Conservation (phyloP, 2,329 filamentous ascomycete genomes). For the Beauveria brongniartii region DNA sequence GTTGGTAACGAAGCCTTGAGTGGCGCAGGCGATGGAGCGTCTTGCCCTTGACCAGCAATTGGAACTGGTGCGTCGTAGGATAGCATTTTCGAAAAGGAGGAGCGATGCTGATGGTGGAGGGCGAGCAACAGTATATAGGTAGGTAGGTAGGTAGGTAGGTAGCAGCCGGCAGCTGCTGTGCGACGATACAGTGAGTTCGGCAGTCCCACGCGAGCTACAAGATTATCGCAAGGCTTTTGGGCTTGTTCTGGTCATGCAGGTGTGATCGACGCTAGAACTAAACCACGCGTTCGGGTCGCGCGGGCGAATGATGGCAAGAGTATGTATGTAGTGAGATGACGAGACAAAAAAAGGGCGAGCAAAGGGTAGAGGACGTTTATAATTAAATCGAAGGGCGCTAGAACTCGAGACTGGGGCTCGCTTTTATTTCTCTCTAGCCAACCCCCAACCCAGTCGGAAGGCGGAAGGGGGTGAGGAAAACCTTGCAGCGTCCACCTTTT, state of each 20-base stretch:
- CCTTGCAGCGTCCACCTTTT: background rate
- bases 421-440: background rate
- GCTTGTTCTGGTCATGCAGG: constrained; percentile 7
- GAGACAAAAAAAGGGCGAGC: constrained; percentile 12
- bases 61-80: constrained; percentile 41
- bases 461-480: constrained; percentile 5
- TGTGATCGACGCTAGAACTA: constrained; percentile 11
- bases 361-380: constrained; percentile 11
- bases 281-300: constrained; percentile 10
- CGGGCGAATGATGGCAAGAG: constrained; percentile 1
- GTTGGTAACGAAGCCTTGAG: constrained; percentile 20
- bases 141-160: background rate
- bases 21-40: constrained; percentile 21
- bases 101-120: background rate
- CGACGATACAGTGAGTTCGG: background rate
- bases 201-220: background rate
- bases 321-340: constrained; percentile 12
- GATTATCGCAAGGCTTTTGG: background rate
- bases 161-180: background rate
- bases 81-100: constrained; percentile 31
- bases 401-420: constrained; percentile 1
- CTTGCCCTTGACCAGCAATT: constrained; percentile 34
- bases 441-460: background rate
- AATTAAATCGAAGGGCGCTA: constrained; percentile 5
- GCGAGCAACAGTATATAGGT: constrained; percentile 3